Evolutionary conservation across 305 asterid genomes (phyloP).

Genomic region (Fraxinus nigra): DNA sequence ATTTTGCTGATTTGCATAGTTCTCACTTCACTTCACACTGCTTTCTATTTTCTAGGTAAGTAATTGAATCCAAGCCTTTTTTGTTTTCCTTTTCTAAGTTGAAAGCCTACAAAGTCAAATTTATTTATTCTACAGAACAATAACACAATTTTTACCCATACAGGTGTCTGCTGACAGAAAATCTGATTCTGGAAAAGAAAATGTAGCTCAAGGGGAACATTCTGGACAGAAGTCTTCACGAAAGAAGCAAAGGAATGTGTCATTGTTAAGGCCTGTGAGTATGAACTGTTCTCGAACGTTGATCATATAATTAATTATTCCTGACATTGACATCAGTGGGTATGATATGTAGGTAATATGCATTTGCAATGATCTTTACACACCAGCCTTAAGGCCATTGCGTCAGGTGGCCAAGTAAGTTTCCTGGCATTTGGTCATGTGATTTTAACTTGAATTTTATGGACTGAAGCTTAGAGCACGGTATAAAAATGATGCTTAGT

Average conservation of each 20-base stretch:
- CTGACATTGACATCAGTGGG: conserved; percentile 30
- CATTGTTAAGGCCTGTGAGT: conserved; percentile 85
- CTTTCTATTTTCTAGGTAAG: not conserved
- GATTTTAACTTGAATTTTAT: conserved; percentile 18
- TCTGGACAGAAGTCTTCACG: conserved; percentile 53
- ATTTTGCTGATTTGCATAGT: not conserved
- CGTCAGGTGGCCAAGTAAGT: conserved; percentile 98
- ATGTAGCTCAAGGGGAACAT: conserved; percentile 48
- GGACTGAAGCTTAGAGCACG: conserved; percentile 2
- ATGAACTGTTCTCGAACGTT: conserved; percentile 22
- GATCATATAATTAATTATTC: conserved; percentile 13
- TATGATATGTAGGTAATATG: conserved; percentile 73
- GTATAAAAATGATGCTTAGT: conserved; percentile 9
- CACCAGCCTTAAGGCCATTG: conserved; percentile 86
- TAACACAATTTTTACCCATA: conserved; percentile 18
- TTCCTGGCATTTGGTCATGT: conserved; percentile 5
- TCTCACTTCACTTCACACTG: not conserved
- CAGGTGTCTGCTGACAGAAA: conserved; percentile 85
- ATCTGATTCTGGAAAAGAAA: conserved; percentile 64
- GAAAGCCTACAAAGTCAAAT: not conserved
- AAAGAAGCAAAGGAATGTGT: conserved; percentile 57
- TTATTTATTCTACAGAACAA: not conserved
- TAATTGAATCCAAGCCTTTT: not conserved
- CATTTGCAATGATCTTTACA: conserved; percentile 92
- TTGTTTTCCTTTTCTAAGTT: not conserved